Evolutionary conservation across 1,139 yeast genomes (phyloP).

Genomic region (Kodamaea sp.): DNA sequence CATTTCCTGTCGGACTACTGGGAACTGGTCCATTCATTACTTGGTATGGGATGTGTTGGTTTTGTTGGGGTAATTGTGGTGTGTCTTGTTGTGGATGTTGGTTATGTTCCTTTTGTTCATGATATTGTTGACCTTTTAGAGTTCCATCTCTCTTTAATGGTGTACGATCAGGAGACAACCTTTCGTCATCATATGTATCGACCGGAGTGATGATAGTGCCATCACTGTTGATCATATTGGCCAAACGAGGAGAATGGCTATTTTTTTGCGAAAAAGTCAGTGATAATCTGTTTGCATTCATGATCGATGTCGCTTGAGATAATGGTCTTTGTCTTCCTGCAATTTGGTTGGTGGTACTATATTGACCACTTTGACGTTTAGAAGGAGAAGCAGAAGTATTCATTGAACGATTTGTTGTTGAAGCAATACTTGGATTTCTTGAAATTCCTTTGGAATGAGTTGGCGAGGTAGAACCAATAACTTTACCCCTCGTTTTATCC

Average conservation of each 20-base stretch:
- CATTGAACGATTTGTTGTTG: constrained; percentile 24
- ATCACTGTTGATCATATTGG: constrained; percentile 47
- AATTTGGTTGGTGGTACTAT: not conserved
- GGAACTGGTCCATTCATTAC: not conserved
- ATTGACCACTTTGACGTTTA: constrained; percentile 9
- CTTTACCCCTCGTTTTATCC: constrained; percentile 15
- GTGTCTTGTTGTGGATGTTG: constrained; percentile 10
- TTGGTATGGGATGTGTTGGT: constrained; percentile 7
- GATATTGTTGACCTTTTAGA: constrained; percentile 7
- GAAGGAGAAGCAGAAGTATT: constrained; percentile 12
- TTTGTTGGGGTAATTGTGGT: constrained; percentile 12
- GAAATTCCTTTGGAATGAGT: constrained; percentile 19
- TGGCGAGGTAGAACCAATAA: constrained; percentile 5
- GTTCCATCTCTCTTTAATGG: constrained; percentile 1
- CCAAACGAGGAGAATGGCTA: constrained; percentile 35
- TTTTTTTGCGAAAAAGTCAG: constrained; percentile 37
- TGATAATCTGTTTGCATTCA: constrained; percentile 30
- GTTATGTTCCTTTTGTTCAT: constrained; percentile 5
- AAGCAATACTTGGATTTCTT: constrained; percentile 28
- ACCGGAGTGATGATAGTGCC: constrained; percentile 47
- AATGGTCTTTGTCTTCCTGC: constrained; percentile 17
- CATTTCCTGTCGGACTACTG: constrained; percentile 3
- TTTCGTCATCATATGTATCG: constrained; percentile 22
- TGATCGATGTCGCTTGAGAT: constrained; percentile 25
- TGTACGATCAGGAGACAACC: constrained; percentile 1